These are phyloP conservation scores for Candida multigemmis DNA, from an alignment of 805 yeast genomes.

Conservation along the genomic window DNA sequence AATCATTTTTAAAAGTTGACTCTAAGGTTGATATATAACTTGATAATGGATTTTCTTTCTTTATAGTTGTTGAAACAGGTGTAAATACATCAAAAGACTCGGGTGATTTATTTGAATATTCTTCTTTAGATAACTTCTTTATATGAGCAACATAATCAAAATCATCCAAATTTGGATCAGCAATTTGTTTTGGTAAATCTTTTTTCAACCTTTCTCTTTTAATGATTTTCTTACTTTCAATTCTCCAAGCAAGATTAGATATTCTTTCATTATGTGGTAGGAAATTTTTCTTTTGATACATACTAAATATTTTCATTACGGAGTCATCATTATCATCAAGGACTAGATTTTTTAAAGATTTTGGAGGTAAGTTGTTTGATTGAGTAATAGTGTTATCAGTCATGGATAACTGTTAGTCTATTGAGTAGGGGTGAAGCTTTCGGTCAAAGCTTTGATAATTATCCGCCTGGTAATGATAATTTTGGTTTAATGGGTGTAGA, in stretches of 20 bases:
- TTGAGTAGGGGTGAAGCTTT: no score
- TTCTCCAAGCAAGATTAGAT: slow-evolving; percentile 36
- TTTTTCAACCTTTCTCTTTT: neutral
- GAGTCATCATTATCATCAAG: slow-evolving; percentile 26
- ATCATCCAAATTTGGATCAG: slow-evolving; percentile 25
- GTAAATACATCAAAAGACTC: neutral
- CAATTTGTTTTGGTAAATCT: neutral
- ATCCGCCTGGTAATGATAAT: no score
- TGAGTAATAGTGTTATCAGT: no score
- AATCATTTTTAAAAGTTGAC: slow-evolving; percentile 21
- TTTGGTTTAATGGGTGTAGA: no score
- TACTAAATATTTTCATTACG: slow-evolving; percentile 26
- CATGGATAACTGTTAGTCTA: no score
- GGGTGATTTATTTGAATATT: slow-evolving; percentile 5
- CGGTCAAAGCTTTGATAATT: no score
- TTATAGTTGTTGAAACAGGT: slow-evolving; percentile 2
- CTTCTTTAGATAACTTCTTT: slow-evolving; percentile 31
- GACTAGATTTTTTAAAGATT: no score
- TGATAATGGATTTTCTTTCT: slow-evolving; percentile 17
- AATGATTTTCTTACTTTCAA: slow-evolving; percentile 25
- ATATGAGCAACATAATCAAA: slow-evolving; percentile 40
- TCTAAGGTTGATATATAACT: slow-evolving; percentile 31
- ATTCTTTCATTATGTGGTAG: slow-evolving; percentile 34
- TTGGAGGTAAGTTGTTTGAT: no score
- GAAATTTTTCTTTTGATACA: slow-evolving; percentile 32